phyloP scores from a whole-genome alignment of 1,284 basidiomycete species.

The Microbotryum lychnidis-dioicae region DNA sequence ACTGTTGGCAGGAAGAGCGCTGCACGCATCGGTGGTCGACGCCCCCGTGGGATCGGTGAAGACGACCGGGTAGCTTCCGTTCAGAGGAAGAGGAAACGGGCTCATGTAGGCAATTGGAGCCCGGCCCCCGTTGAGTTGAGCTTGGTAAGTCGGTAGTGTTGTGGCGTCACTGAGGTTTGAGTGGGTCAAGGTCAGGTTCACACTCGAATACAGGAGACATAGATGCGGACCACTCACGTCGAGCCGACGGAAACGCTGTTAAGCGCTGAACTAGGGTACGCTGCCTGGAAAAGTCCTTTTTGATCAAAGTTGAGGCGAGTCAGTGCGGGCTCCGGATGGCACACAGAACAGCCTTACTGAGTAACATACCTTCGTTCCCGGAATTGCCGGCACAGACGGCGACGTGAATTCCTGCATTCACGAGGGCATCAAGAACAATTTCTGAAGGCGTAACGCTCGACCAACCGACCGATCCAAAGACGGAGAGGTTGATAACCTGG shows the following conservation, averaged over 20 bases:
- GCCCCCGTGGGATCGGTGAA: conserved; percentile 35
- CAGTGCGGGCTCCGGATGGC: too few species aligned
- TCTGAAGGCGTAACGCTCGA: conserved; percentile 11
- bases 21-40: conserved; percentile 50
- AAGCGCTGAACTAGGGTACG: conserved; percentile 12
- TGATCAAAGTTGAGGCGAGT: too few species aligned
- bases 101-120: conserved; percentile 34
- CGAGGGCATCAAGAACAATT: conserved; percentile 17
- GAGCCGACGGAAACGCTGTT: conserved; percentile 11
- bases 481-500: conserved; percentile 24
- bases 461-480: conserved; percentile 20
- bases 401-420: conserved; percentile 8
- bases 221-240: background rate
- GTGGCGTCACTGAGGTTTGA: background rate
- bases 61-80: conserved; percentile 35
- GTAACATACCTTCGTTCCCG: conserved; percentile 14
- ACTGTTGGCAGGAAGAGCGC: conserved; percentile 49
- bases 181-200: too few species aligned
- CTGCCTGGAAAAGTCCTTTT: conserved; percentile 13
- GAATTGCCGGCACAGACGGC: conserved; percentile 21
- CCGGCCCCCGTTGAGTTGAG: conserved; percentile 34
- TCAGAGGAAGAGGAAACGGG: conserved; percentile 21
- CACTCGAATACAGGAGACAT: too few species aligned
- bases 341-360: too few species aligned
- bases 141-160: conserved; percentile 24